A percentile compares a stretch with the other conserved stretches of the same genome.
phyloP scores from a whole-genome alignment of 805 yeast species.

The Sugiyamaella valdiviana region DNA sequence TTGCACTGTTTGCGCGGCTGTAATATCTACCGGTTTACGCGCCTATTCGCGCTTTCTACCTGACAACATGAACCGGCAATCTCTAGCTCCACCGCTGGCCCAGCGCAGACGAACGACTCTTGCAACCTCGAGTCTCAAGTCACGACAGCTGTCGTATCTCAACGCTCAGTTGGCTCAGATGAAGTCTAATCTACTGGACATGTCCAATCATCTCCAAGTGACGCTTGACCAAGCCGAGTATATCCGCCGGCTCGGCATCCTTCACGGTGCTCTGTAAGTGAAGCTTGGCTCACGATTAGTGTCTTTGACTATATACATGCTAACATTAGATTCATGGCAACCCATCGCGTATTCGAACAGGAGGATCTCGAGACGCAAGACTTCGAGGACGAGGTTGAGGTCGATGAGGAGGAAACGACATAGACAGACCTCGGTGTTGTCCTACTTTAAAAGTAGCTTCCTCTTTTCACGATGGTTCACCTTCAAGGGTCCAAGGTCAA shows the following conservation, averaged over 20 bases:
- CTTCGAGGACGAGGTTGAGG: constrained; percentile 12
- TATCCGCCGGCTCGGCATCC: constrained; percentile 48
- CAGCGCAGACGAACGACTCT: constrained; percentile 7
- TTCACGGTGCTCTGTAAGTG: constrained; percentile 49
- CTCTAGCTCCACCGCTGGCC: constrained; percentile 9
- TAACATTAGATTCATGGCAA: constrained; percentile 28
- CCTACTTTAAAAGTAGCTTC: constrained; percentile 2
- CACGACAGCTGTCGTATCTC: constrained; percentile 45
- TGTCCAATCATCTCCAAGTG: constrained; percentile 45
- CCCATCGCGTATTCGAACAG: constrained; percentile 30
- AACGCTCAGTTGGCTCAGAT: constrained; percentile 49
- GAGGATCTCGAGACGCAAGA: constrained; percentile 22
- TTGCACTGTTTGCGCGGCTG: background rate
- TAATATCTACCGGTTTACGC: background rate
- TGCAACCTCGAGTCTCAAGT: constrained; percentile 12
- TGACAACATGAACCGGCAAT: constrained; percentile 10
- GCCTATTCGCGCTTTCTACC: background rate
- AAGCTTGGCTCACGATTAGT: background rate
- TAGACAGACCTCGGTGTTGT: background rate
- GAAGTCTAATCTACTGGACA: constrained; percentile 50
- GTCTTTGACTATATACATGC: background rate
- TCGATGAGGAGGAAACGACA: constrained; percentile 4
- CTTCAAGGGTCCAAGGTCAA: constrained; percentile 14
- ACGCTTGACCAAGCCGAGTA: constrained; percentile 48
- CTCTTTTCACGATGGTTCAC: constrained; percentile 8